phyloP scores from a whole-genome alignment of 1,284 basidiomycete genomes.

The Leccinum pachyderme region DNA sequence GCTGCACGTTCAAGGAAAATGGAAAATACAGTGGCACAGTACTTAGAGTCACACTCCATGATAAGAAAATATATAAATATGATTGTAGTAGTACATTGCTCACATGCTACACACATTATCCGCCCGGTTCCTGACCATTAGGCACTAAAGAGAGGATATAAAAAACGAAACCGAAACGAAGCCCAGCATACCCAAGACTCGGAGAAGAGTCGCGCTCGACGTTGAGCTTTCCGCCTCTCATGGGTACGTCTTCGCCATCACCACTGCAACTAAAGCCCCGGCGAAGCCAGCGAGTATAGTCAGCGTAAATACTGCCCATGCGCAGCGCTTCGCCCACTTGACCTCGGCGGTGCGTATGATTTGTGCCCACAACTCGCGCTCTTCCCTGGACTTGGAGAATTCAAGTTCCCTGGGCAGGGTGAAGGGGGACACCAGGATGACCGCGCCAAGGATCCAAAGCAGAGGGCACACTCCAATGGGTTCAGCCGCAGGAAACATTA shows the following conservation, averaged over 20 bases:
- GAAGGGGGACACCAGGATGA: slow-evolving; percentile 43
- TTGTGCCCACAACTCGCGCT: slow-evolving; percentile 41
- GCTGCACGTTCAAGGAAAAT: too few relatives aligned
- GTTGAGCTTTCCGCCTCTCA: background rate
- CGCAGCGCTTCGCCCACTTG: slow-evolving; percentile 42
- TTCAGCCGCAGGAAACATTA: background rate
- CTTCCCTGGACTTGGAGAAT: slow-evolving; percentile 46
- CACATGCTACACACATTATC: background rate
- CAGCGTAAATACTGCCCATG: slow-evolving; percentile 12
- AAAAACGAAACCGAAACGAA: background rate
- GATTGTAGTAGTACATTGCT: background rate
- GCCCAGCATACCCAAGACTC: background rate
- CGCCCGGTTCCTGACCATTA: background rate
- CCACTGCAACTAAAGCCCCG: background rate
- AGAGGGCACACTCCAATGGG: slow-evolving; percentile 44
- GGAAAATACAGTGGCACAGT: too few relatives aligned
- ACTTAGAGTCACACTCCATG: too few relatives aligned
- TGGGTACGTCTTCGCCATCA: background rate
- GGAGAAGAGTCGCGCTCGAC: background rate
- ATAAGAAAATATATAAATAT: too few relatives aligned
- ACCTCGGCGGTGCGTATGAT: slow-evolving; percentile 37
- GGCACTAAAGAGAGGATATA: background rate
- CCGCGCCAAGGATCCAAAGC: slow-evolving; percentile 48
- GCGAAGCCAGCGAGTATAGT: background rate
- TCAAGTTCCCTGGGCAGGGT: slow-evolving; percentile 37